phyloP scores from a whole-genome alignment of 768 basidiomycete species.

The Tephrocybe sp. region DNA sequence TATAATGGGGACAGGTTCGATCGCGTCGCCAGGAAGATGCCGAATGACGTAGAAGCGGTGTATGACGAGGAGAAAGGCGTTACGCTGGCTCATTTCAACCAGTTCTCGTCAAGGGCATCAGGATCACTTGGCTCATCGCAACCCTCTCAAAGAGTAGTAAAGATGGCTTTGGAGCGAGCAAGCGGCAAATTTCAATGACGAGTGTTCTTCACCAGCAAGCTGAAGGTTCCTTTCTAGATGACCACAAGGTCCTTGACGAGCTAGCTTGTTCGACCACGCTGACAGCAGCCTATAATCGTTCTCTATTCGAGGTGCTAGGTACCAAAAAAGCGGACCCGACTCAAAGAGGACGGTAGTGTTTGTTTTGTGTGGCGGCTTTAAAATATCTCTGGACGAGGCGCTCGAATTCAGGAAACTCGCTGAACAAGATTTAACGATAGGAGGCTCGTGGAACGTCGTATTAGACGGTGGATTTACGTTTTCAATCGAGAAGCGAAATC shows the following conservation, averaged over 20 bases:
- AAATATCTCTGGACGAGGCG: constrained; percentile 55
- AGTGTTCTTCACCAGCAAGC: constrained; percentile 53
- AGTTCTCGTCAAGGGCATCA: constrained; percentile 62
- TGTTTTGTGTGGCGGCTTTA: constrained; percentile 71
- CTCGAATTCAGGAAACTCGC: constrained; percentile 43
- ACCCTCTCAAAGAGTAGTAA: constrained; percentile 59
- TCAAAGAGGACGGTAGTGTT: constrained; percentile 50
- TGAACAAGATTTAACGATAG: constrained; percentile 30
- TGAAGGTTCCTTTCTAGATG: constrained; percentile 41
- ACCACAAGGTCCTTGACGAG: constrained; percentile 73
- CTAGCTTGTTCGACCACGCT: constrained; percentile 73
- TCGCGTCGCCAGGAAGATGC: constrained; percentile 30
- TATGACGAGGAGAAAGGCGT: constrained; percentile 45
- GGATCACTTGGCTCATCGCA: constrained; percentile 70
- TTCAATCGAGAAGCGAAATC: constrained; percentile 20
- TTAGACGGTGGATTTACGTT: constrained; percentile 38
- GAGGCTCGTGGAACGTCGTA: constrained; percentile 31
- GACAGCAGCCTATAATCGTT: constrained; percentile 57
- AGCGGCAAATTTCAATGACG: too few species aligned
- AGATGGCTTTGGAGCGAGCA: constrained; percentile 60
- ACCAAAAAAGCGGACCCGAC: too few species aligned
- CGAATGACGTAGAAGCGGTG: constrained; percentile 42
- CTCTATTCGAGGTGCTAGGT: constrained; percentile 52
- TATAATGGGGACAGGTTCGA: constrained; percentile 45
- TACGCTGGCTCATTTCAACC: constrained; percentile 53